Conservation (phyloP, 129 eudicot species). For the Chrysanthemum makinoi region DNA sequence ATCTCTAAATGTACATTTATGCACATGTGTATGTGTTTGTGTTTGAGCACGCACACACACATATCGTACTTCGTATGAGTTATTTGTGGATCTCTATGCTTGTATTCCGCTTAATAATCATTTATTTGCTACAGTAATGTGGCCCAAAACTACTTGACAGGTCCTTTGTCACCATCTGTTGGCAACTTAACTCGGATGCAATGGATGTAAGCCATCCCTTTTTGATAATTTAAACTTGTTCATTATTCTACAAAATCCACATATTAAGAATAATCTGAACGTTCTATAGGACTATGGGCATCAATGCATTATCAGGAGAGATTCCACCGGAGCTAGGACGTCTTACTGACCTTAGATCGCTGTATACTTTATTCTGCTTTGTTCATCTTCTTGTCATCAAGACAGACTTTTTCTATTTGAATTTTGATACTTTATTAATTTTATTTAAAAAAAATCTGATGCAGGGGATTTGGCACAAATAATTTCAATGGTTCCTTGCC, state of each 20-base stretch:
- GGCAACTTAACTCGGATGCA: constrained; percentile 68
- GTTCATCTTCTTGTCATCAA: not conserved
- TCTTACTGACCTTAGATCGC: constrained; percentile 47
- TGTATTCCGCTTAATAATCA: constrained; percentile 16
- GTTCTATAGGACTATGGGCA: constrained; percentile 49
- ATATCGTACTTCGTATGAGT: not conserved
- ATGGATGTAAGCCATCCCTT: constrained; percentile 48
- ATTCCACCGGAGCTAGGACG: constrained; percentile 64
- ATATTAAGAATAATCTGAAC: not conserved
- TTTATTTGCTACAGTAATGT: constrained; percentile 43
- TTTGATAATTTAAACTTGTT: not conserved
- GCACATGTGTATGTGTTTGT: not conserved
- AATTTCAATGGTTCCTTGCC: constrained; percentile 78
- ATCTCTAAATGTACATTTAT: not conserved
- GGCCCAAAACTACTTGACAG: constrained; percentile 66
- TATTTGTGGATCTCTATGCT: constrained; percentile 8
- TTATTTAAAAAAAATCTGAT: constrained; percentile 11
- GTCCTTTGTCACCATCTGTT: constrained; percentile 63
- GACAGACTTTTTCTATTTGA: not conserved
- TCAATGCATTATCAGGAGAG: constrained; percentile 72
- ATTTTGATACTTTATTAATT: not conserved
- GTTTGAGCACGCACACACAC: not conserved
- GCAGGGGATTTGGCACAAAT: constrained; percentile 54
- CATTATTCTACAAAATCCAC: not conserved
- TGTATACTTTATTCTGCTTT: constrained; percentile 13